Evolutionary conservation across 257 asterid genomes (phyloP).

Genomic region (Solanum clarkiae): DNA sequence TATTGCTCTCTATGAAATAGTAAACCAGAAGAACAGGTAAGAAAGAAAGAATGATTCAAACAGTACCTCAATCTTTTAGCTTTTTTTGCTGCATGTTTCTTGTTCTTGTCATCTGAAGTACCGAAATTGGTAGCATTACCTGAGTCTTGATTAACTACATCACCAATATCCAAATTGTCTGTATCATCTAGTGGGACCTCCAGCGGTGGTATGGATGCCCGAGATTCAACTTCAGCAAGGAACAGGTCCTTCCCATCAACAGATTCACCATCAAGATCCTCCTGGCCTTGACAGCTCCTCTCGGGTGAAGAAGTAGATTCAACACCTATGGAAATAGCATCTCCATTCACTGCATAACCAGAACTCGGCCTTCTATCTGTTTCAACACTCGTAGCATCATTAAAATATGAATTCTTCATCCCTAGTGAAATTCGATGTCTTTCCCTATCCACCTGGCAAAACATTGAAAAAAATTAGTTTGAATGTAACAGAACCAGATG

Average conservation of each 20-base stretch:
- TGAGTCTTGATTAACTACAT: slow-evolving; percentile 20
- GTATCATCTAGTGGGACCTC: slow-evolving; percentile 80
- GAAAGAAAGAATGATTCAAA: background rate
- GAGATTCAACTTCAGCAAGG: slow-evolving; percentile 55
- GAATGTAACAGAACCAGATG: background rate
- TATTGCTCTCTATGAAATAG: background rate
- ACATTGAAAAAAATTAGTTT: background rate
- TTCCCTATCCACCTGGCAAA: slow-evolving; percentile 76
- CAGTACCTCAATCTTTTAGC: slow-evolving; percentile 59
- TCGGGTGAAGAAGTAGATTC: slow-evolving; percentile 15
- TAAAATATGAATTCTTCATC: slow-evolving; percentile 65
- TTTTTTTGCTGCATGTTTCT: slow-evolving; percentile 44
- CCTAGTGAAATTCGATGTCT: slow-evolving; percentile 80
- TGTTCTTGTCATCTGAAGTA: slow-evolving; percentile 34
- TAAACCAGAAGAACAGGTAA: background rate
- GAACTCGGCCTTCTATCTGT: slow-evolving; percentile 11
- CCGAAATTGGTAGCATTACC: slow-evolving; percentile 16
- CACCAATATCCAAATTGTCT: slow-evolving; percentile 35
- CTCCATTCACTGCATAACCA: slow-evolving; percentile 10
- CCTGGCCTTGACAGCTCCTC: slow-evolving; percentile 8
- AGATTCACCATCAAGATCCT: slow-evolving; percentile 8
- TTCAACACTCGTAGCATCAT: slow-evolving; percentile 21
- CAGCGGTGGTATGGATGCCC: slow-evolving; percentile 81
- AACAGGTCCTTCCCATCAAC: slow-evolving; percentile 23
- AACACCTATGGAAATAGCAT: slow-evolving; percentile 13